A percentile compares a stretch with the other conserved stretches of the same genome.
phyloP scores from a whole-genome alignment of 192 early-diverging fungal species.

The Rhizophagus clarus region DNA sequence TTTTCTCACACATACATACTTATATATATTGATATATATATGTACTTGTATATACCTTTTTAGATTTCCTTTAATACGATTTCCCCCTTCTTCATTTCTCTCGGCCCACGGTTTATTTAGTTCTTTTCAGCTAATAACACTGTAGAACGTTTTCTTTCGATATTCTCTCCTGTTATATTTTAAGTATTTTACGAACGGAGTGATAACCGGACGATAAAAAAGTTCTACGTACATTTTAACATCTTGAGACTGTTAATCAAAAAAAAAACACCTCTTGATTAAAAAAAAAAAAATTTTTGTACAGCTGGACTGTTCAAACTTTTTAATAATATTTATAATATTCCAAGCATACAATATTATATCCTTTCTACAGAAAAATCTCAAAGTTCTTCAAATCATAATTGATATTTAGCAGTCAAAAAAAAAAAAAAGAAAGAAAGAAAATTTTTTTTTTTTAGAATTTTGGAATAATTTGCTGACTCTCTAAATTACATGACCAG shows the following conservation, averaged over 20 bases:
- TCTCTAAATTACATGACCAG: constrained; percentile 27
- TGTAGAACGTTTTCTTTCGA: neutral
- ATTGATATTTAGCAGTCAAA: neutral
- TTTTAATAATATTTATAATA: neutral
- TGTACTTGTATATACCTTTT: constrained; percentile 1
- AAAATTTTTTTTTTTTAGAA: neutral
- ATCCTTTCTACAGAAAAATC: neutral
- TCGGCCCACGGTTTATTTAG: neutral
- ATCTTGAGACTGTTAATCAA: neutral
- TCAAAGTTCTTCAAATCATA: neutral
- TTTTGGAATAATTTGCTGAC: neutral
- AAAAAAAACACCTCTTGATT: neutral
- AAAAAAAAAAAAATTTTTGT: neutral
- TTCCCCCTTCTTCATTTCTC: neutral
- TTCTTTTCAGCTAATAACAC: neutral
- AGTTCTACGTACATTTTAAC: neutral
- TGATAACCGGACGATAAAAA: neutral
- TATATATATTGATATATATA: constrained; percentile 9
- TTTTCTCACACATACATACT: neutral
- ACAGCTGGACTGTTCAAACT: constrained; percentile 22
- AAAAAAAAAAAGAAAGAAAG: constrained; percentile 4
- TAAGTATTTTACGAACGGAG: neutral
- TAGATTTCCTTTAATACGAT: neutral
- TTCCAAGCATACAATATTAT: neutral
- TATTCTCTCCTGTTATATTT: neutral